A percentile compares a stretch with the other conserved stretches of the same genome.
Conservation (phyloP, 768 basidiomycete species). For the Auricularia heimuer region DNA sequence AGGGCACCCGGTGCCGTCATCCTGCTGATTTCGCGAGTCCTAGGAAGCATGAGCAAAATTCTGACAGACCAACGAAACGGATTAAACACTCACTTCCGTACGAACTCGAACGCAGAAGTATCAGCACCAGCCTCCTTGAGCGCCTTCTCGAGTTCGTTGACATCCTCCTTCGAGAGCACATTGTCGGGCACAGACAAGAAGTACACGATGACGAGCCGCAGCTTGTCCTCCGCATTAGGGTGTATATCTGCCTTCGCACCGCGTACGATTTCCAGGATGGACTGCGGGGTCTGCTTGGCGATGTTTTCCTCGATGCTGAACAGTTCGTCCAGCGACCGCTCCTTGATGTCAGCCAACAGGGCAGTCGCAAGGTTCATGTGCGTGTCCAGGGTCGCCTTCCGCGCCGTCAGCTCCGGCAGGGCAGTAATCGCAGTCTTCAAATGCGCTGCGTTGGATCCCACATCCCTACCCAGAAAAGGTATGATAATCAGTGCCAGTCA, state of each 20-base stretch:
- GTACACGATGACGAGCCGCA: constrained; percentile 90
- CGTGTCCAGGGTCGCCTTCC: constrained; percentile 92
- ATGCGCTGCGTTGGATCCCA: constrained; percentile 87
- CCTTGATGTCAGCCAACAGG: constrained; percentile 89
- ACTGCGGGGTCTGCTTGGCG: constrained; percentile 70
- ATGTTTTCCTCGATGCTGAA: constrained; percentile 93
- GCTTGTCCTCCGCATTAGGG: constrained; percentile 72
- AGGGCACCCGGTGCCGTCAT: constrained; percentile 64
- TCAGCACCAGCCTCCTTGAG: constrained; percentile 77
- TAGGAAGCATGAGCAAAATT: constrained; percentile 5
- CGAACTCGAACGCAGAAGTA: constrained; percentile 79
- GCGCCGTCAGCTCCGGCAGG: constrained; percentile 89
- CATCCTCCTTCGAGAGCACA: constrained; percentile 76
- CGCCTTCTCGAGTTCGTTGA: constrained; percentile 79
- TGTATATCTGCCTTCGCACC: constrained; percentile 52
- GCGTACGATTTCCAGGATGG: constrained; percentile 82
- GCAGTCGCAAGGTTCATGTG: constrained; percentile 99
- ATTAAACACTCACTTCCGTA: constrained; percentile 41
- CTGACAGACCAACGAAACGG: neutral
- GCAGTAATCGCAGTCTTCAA: constrained; percentile 96
- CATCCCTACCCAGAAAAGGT: constrained; percentile 44
- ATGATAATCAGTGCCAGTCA: too few relatives aligned
- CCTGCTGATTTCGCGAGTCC: constrained; percentile 80
- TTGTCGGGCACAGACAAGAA: constrained; percentile 83
- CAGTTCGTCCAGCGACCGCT: constrained; percentile 89